Evolutionary conservation across 768 basidiomycete species (phyloP), one percentile per base, ranked within the genome.

Genomic region (Hypsizygus marmoreus): DNA sequence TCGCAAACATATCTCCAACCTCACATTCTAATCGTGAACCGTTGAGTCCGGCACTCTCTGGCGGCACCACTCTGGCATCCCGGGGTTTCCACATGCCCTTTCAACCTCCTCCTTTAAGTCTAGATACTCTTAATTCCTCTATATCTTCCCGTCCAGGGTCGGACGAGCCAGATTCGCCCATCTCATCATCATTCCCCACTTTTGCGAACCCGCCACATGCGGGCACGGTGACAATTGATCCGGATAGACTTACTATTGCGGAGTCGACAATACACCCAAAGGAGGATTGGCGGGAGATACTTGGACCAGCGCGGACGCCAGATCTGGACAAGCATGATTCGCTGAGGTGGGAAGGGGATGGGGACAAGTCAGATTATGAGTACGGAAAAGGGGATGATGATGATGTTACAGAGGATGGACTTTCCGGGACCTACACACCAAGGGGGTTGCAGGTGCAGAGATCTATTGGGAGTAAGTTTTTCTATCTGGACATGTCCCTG

Each of bases 141-240:
- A 23, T 31, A 17, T 38, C 43, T 45, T 54, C 51, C 12, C n/a
- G 40, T 19, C 35, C 20, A 26, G 48, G 19, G 10, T 42, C 49
- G 13, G 43, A 55, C 8, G 53, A 47, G 17, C 29, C 41, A 11
- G 53, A 55, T 9, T 71, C 69, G 30, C 54, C 49, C 3, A 55
- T 61, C 12, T 70, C 68, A 13, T 65, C 66, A 14, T 52, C 59
- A 2, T 68, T 67, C 20, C 70, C 72, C 7, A 66, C 63, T 2
- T 69, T 68, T 51, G 59, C 56, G 6, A 59, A 59, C 40, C 62
- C 61, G n/a, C 43, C 43, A 7, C 28, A 39, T 14, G 42, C 25
- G 26, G 45, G 50, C 7, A 43, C 47, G 2, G 35, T 50, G 6
- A 38, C 52, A 3, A 28, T 53, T n/a, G 44, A 53, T 14, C 26